Base-by-base conservation (phyloP, 2,329 filamentous ascomycete genomes). In the Triangularia verruculosa region DNA sequence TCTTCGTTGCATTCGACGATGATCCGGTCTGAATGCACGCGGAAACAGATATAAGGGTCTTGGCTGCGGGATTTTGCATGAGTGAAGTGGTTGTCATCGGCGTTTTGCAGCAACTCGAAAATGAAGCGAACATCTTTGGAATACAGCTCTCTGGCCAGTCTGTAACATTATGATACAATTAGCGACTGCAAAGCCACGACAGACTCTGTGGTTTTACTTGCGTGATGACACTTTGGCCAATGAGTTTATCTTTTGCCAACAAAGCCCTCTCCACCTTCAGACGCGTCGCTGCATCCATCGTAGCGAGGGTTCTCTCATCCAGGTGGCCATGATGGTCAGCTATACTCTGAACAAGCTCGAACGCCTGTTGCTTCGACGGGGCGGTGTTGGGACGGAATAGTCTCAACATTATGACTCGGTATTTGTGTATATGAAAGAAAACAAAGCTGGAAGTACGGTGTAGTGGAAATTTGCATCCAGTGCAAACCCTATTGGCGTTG, bases 21-120 rank as follows among this genome's bases (percentile, higher is more conserved):
- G 0, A 86, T 74, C 0, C 57, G 70, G 30, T 75, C 68, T 0
- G 75, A 71, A 4, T 74, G 70, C 0, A 84, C 64, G 11, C 66
- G 61, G 60, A 78, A 82, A 7, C 70, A 67, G 0, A 78, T 68
- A 53, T 67, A 74, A 0, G 78, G 78, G 2, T 60, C 64, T 0
- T 64, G 28, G 0, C 71, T 67, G 12, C 4, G 61, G n/a, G 34
- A 43, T 8, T 43, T 47, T 17, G 17, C n/a, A 20, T 9, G 5
- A 1, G 4, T 11, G 66, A 43, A 64, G 55, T 56, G n/a, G 59
- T 64, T 64, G 69, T 84, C 82, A 53, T 86, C 83, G 4, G 81
- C 81, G 68, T 85, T 86, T 64, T 84, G 82, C 0, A 85, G 75
- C 0, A 86, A 69, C 68, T 85, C 82, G 32, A 83, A 80, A 0